Evolutionary conservation across 805 yeast species (phyloP), one percentile per base, ranked within the genome.

Genomic region (Schwanniomyces occidentalis): DNA sequence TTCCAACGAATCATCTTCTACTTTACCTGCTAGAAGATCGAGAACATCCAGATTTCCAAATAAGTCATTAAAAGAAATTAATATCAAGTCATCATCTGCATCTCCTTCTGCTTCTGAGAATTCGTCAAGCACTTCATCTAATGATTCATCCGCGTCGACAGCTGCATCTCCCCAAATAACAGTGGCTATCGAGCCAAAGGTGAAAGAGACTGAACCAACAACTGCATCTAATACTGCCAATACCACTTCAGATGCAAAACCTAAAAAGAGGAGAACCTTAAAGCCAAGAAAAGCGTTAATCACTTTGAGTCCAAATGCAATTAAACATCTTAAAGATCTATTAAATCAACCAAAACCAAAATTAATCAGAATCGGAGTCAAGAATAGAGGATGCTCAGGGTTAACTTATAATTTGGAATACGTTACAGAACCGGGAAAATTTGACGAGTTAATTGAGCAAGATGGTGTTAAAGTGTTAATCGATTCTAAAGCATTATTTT

Each of bases 301-400:
- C 30, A 76, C 95, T 4, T 69, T 93, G 34, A 74, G 91, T 0
- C 78, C 85, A 2, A 75, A 71, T 32, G 99, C 99, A 1, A 65
- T 87, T 2, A 56, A 59, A 4, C 98, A 93, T 61, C 64, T 93
- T 39, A 66, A 68, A 37, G 75, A 71, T 0, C 67, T 93, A 16
- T 64, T 85, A 44, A 77, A 82, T 35, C 85, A 80, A 45, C 98
- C 98, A 4, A 79, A 79, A 29, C 98, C 98, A 8, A 80, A 91
- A 63, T 71, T 88, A 52, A 87, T 93, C 30, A 75, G 97, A 49
- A 82, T 93, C 9, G 95, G 97, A 10, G 98, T 95, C n/a, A 78
- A 79, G 45, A 93, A 93, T 63, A 75, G 98, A 55, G 99, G 99
- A 4, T 93, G 99, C 60, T 91, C 98, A 0, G 99, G 99, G 0